These are phyloP conservation scores for Suaeda aralocaspica DNA, from an alignment of 148 eudicot genomes.

Conservation along the genomic window DNA sequence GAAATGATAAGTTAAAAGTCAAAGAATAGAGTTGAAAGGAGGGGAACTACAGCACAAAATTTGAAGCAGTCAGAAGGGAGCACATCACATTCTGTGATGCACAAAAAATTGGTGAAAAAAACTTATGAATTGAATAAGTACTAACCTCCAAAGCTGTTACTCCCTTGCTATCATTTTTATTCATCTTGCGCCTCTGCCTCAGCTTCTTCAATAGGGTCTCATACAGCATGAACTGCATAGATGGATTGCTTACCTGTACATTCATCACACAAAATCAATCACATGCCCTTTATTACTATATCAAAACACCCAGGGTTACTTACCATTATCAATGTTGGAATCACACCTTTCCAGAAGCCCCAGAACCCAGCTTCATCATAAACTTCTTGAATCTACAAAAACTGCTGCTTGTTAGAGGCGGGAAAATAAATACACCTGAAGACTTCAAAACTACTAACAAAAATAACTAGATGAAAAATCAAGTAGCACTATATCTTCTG, in stretches of 20 bases:
- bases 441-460: neutral
- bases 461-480: constrained; percentile 1
- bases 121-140: constrained; percentile 4
- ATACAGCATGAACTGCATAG: constrained; percentile 95
- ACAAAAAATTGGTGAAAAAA: too few relatives aligned
- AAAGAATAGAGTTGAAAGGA: neutral
- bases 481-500: neutral
- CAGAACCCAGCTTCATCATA: constrained; percentile 80
- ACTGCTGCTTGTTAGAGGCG: constrained; percentile 5
- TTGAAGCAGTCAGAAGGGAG: neutral
- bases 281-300: constrained; percentile 16
- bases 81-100: neutral
- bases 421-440: constrained; percentile 4
- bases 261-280: constrained; percentile 33
- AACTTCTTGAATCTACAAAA: constrained; percentile 78
- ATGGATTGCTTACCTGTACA: constrained; percentile 88
- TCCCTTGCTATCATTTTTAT: constrained; percentile 42
- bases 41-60: neutral
- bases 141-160: constrained; percentile 88
- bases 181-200: constrained; percentile 57
- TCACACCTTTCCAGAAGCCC: constrained; percentile 97
- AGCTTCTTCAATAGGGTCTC: constrained; percentile 87
- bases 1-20: neutral
- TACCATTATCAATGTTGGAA: constrained; percentile 95
- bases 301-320: constrained; percentile 21